Percentiles rank a stretch among this genome's conserved stretches.
Evolutionary conservation across 2,329 filamentous ascomycete genomes (phyloP).

Genomic region (Pestalotiopsis sp.): DNA sequence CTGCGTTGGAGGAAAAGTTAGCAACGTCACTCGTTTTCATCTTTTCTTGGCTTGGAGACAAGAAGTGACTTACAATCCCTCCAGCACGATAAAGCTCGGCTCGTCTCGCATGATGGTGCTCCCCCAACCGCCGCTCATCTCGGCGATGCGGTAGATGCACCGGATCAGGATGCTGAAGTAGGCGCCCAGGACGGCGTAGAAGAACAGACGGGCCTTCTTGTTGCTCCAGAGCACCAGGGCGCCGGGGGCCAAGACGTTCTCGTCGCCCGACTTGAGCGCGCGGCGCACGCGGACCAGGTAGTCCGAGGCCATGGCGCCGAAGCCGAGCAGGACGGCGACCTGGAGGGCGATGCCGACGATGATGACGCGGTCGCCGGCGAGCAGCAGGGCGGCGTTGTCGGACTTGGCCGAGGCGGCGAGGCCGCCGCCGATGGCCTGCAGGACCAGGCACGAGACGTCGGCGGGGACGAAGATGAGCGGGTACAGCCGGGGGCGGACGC

Average conservation of each 20-base stretch:
- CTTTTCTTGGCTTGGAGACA: background rate
- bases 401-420: slow-evolving; percentile 53
- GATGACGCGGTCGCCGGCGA: slow-evolving; percentile 52
- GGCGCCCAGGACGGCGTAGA: slow-evolving; percentile 45
- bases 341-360: slow-evolving; percentile 58
- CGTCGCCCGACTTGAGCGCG: slow-evolving; percentile 38
- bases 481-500: slow-evolving; percentile 53
- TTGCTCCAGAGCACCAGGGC: slow-evolving; percentile 44
- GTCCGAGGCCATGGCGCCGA: slow-evolving; percentile 46
- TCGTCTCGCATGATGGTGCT: slow-evolving; percentile 67
- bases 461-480: slow-evolving; percentile 61
- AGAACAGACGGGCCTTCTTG: slow-evolving; percentile 45
- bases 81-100: slow-evolving; percentile 60
- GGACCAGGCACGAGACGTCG: slow-evolving; percentile 59
- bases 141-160: slow-evolving; percentile 61
- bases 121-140: slow-evolving; percentile 67
- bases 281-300: slow-evolving; percentile 46
- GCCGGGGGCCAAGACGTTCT: slow-evolving; percentile 21
- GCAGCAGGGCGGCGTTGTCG: slow-evolving; percentile 40
- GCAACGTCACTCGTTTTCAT: background rate
- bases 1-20: background rate
- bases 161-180: slow-evolving; percentile 50
- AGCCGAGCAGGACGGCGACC: slow-evolving; percentile 50
- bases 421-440: slow-evolving; percentile 61
- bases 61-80: slow-evolving; percentile 46